A percentile compares a stretch with the other conserved stretches of the same genome.
These are phyloP conservation scores for Plasmodium ovale DNA, from an alignment of 169 alveolate genomes.

Conservation along the genomic window DNA sequence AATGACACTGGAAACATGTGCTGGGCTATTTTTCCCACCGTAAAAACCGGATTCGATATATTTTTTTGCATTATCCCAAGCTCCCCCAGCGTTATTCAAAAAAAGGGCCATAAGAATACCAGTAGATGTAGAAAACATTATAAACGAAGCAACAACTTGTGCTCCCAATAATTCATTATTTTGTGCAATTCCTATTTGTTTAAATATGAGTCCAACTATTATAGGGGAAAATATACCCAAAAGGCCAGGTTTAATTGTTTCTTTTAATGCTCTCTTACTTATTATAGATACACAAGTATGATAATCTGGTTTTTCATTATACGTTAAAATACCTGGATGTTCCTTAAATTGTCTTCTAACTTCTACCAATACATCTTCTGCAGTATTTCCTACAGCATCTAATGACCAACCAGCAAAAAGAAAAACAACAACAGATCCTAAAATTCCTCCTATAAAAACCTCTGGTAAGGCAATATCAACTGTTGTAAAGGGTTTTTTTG, in stretches of 20 bases:
- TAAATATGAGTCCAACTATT: conserved; percentile 84
- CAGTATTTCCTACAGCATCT: conserved; percentile 90
- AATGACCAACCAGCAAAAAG: conserved; percentile 89
- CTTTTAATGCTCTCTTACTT: conserved; percentile 86
- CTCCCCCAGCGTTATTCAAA: conserved; percentile 91
- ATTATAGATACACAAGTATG: conserved; percentile 88
- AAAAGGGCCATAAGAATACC: conserved; percentile 91
- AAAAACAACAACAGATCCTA: conserved; percentile 90
- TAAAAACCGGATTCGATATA: conserved; percentile 85
- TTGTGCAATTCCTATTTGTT: conserved; percentile 82
- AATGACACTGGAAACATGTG: conserved; percentile 84
- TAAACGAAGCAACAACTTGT: conserved; percentile 86
- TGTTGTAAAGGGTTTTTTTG: conserved; percentile 41
- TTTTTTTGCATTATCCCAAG: conserved; percentile 93
- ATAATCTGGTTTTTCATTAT: conserved; percentile 89
- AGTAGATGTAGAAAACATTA: conserved; percentile 90
- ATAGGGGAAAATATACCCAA: conserved; percentile 83
- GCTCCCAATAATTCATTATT: conserved; percentile 82
- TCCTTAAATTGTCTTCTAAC: conserved; percentile 87
- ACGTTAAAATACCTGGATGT: conserved; percentile 83
- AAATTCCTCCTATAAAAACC: conserved; percentile 86
- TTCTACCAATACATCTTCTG: conserved; percentile 89
- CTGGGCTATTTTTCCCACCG: conserved; percentile 85
- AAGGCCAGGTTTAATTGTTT: conserved; percentile 89
- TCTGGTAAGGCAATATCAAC: conserved; percentile 83